phyloP scores from a whole-genome alignment of 768 basidiomycete species.

The Paxillus involutus region DNA sequence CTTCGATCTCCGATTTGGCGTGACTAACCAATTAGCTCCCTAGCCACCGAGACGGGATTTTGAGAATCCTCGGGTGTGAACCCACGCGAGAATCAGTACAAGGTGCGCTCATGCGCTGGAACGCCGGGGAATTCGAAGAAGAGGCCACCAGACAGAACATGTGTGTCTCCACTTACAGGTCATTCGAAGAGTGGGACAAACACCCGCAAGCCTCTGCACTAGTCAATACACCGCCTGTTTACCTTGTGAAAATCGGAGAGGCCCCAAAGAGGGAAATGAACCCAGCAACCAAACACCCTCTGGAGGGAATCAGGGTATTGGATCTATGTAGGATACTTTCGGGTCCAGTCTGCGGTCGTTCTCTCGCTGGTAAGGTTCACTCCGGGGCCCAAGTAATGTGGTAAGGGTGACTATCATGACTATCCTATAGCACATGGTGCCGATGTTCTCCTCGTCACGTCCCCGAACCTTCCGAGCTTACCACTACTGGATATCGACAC shows the following conservation, averaged over 20 bases:
- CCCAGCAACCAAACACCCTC: no score
- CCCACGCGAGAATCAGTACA: constrained; percentile 38
- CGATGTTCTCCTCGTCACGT: no score
- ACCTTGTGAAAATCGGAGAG: constrained; percentile 40
- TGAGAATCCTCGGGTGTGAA: constrained; percentile 41
- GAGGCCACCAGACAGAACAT: constrained; percentile 18
- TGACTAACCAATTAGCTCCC: background rate
- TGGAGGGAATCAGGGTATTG: no score
- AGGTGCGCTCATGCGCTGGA: constrained; percentile 38
- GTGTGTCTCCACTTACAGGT: constrained; percentile 28
- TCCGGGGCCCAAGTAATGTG: no score
- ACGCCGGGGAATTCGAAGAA: constrained; percentile 45
- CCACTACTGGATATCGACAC: no score
- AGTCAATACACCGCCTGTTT: constrained; percentile 40
- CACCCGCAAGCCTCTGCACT: constrained; percentile 44
- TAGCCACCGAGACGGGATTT: constrained; percentile 53
- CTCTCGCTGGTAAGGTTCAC: no score
- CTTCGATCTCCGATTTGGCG: background rate
- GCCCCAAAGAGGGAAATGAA: no score
- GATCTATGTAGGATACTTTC: no score
- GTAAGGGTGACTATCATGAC: no score
- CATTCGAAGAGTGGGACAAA: constrained; percentile 33
- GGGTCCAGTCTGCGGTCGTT: no score
- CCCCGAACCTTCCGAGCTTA: no score
- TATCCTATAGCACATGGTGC: no score